Base-by-base conservation (phyloP, 2,329 filamentous ascomycete genomes). In the Neonectria faginata region DNA sequence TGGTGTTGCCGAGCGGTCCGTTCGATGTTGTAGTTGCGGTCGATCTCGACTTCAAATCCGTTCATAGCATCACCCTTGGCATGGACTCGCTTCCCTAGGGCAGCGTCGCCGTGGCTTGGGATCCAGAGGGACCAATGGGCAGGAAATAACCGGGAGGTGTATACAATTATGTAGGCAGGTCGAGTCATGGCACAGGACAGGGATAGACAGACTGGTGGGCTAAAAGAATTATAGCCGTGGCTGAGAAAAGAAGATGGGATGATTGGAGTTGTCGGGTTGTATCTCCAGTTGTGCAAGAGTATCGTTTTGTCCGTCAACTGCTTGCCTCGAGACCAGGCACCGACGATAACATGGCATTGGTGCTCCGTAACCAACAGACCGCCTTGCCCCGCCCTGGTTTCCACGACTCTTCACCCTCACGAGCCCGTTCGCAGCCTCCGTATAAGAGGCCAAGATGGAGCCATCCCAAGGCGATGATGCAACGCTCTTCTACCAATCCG, bases 111-210 rank as follows among this genome's bases (percentile, higher is more conserved):
- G 6, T 39, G 48, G 7, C 55, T 63, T 12, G 55, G 55, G 18
- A 59, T 59, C 55, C 60, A 63, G 10, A 63, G 33, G 5, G 50
- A 44, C 60, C 60, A 63, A 18, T 59, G 60, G 7, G 60, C 60
- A 11, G 60, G 60, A 18, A 63, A 63, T 5, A 63, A 41, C 7
- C 48, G 41, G 5, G 41, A 59, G 29, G 27, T 63, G 60, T 63
- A 63, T 8, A 63, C 50, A 5, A 63, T 29, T 33, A 63, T 50
- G 41, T 36, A 63, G 9, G 59, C 5, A 8, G 60, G 22, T 18
- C 55, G 47, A 9, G 31, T 18, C 60, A 63, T 59, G 22, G 5
- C 44, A 36, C 3, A 36, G 27, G 2, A 50, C 36, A 2, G 36
- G 7, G 36, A n/a, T 16, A 5, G 12, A 16, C 14, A 5, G 12